Base-by-base conservation (phyloP, 306 rosid genomes). In the Vigna hirtella region DNA sequence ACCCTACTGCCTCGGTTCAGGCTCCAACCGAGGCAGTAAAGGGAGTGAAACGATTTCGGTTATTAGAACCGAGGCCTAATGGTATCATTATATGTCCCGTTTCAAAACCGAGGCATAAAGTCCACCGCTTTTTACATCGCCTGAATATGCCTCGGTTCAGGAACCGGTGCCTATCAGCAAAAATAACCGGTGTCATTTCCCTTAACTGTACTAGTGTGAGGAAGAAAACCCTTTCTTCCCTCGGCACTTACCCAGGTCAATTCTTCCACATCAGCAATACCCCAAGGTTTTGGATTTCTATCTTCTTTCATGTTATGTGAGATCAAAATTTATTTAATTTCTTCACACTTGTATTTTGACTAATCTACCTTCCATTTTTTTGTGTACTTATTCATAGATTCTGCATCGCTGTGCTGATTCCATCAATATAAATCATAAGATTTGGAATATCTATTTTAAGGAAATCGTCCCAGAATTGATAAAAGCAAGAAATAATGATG, bases 141-240 rank as follows among this genome's bases (percentile, higher is more conserved):
- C n/a, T n/a, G n/a, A n/a, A n/a, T n/a, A n/a, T n/a, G n/a, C n/a
- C n/a, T n/a, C n/a, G n/a, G n/a, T n/a, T n/a, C n/a, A n/a, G n/a
- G n/a, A n/a, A n/a, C n/a, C n/a, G n/a, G n/a, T n/a, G n/a, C n/a
- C n/a, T n/a, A n/a, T n/a, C n/a, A n/a, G n/a, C n/a, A n/a, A n/a
- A n/a, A n/a, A n/a, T n/a, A n/a, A n/a, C n/a, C n/a, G n/a, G n/a
- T n/a, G n/a, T n/a, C n/a, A n/a, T n/a, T n/a, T n/a, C n/a, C n/a
- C n/a, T n/a, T n/a, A n/a, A n/a, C n/a, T n/a, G n/a, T n/a, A n/a
- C n/a, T n/a, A n/a, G n/a, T n/a, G n/a, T n/a, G 92, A 94, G 0
- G 92, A 89, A 66, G 93, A 91, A 69, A 90, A 88, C 70, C 84
- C 97, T 61, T 91, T 91, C 78, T 88, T 88, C 79, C 83, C 89